Conservation (phyloP, 805 yeast genomes). For the Schizosaccharomyces lindneri region DNA sequence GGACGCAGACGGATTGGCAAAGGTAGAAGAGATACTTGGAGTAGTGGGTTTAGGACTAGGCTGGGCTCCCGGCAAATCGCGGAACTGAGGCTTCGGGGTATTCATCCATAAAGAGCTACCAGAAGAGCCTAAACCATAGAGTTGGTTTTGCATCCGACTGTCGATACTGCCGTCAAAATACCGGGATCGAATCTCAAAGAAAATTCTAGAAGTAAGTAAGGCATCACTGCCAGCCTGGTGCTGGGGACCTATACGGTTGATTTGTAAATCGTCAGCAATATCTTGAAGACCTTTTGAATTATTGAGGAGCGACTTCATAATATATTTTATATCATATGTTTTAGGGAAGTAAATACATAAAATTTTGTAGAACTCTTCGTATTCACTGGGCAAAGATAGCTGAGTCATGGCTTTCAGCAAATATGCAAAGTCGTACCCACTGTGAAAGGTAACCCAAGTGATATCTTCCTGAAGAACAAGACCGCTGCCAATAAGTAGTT, state of each 20-base stretch:
- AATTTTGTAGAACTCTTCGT: conserved; percentile 52
- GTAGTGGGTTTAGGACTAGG: not conserved
- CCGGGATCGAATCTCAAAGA: conserved; percentile 16
- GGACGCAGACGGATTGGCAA: not conserved
- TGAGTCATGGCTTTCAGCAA: conserved; percentile 53
- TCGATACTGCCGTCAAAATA: conserved; percentile 14
- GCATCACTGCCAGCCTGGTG: conserved; percentile 23
- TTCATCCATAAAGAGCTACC: not conserved
- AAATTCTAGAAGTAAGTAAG: conserved; percentile 18
- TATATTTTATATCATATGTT: conserved; percentile 51
- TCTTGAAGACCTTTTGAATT: conserved; percentile 13
- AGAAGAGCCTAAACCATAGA: not conserved
- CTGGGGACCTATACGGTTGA: conserved; percentile 14
- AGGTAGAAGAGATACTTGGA: not conserved
- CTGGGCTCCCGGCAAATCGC: not conserved
- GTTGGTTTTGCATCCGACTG: conserved; percentile 4
- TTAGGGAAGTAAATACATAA: conserved; percentile 52
- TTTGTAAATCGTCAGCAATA: conserved; percentile 21
- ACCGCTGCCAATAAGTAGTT: conserved; percentile 65
- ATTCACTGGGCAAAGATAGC: conserved; percentile 53
- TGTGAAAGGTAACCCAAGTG: conserved; percentile 75
- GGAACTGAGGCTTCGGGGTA: not conserved
- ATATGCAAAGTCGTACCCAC: conserved; percentile 87
- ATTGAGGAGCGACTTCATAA: conserved; percentile 12
- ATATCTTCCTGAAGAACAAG: conserved; percentile 43